Conservation (phyloP, 2,329 filamentous ascomycete species). For the Camillea tinctor region DNA sequence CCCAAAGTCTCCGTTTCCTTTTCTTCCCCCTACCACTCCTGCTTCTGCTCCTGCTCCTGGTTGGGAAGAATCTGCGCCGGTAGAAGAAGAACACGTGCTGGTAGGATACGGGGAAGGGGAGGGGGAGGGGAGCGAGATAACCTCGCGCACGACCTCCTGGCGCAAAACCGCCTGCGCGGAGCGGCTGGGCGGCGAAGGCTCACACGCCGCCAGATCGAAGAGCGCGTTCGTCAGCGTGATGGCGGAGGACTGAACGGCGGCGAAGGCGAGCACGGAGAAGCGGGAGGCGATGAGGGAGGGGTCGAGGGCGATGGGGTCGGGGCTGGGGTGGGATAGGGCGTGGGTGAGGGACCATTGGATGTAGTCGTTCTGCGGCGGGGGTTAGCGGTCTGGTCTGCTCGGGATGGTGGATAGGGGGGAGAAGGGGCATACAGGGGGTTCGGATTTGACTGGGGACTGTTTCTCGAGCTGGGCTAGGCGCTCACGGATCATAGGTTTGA, state of each 20-base stretch:
- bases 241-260: slow-evolving; percentile 39
- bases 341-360: slow-evolving; percentile 40
- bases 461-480: slow-evolving; percentile 24
- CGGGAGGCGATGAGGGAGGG: slow-evolving; percentile 34
- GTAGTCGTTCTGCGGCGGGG: slow-evolving; percentile 35
- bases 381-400: too few species aligned
- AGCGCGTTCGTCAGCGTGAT: slow-evolving; percentile 39
- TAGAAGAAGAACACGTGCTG: too few species aligned
- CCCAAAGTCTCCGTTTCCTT: slow-evolving; percentile 23
- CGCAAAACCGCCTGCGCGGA: slow-evolving; percentile 30
- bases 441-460: slow-evolving; percentile 21
- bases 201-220: slow-evolving; percentile 38
- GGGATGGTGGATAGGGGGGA: too few species aligned
- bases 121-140: too few species aligned
- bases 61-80: too few species aligned
- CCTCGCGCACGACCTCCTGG: slow-evolving; percentile 34
- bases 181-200: slow-evolving; percentile 21
- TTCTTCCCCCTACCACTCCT: too few species aligned
- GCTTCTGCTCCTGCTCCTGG: slow-evolving; percentile 3
- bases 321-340: slow-evolving; percentile 27
- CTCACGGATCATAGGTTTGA: slow-evolving; percentile 34
- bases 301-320: slow-evolving; percentile 29
- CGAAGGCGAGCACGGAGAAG: slow-evolving; percentile 35
- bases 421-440: slow-evolving; percentile 21
- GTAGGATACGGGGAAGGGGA: too few species aligned